phyloP scores from a whole-genome alignment of 441 rosid species.

The Adansonia gregorii region DNA sequence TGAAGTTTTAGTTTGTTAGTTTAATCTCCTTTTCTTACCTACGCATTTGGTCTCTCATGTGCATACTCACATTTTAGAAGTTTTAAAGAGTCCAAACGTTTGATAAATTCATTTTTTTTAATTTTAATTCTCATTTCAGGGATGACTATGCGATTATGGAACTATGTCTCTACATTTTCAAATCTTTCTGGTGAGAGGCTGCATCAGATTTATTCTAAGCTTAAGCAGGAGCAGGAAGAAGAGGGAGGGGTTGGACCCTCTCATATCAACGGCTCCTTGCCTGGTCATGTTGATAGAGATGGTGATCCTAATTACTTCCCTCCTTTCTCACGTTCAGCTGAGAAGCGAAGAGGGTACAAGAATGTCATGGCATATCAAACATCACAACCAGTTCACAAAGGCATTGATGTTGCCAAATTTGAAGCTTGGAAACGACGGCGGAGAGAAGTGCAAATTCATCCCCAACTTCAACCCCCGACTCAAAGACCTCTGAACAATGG shows the following conservation, averaged over 20 bases:
- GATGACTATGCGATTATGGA: conserved; percentile 89
- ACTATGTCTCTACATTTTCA: conserved; percentile 92
- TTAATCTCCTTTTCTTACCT: not conserved
- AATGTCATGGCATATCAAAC: conserved; percentile 47
- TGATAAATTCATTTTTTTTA: conserved; percentile 1
- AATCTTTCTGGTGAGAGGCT: conserved; percentile 91
- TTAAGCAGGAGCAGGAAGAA: conserved; percentile 78
- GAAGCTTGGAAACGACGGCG: conserved; percentile 88
- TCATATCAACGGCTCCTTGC: conserved; percentile 55
- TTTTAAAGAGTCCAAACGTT: not conserved
- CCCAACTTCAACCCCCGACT: conserved; percentile 49
- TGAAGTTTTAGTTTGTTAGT: conserved; percentile 8
- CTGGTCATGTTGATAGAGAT: conserved; percentile 46
- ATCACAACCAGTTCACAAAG: conserved; percentile 54
- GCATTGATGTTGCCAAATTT: conserved; percentile 67
- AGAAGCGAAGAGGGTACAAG: conserved; percentile 63
- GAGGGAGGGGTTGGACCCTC: conserved; percentile 83
- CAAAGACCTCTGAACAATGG: conserved; percentile 48
- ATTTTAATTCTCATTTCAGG: conserved; percentile 51
- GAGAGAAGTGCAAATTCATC: conserved; percentile 57
- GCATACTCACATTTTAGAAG: not conserved
- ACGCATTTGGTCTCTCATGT: conserved; percentile 11
- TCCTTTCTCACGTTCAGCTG: conserved; percentile 43
- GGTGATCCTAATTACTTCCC: conserved; percentile 48
- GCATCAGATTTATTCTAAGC: conserved; percentile 86